Conservation (phyloP, 2,329 filamentous ascomycete genomes). For the Akanthomyces uredinophilus region DNA sequence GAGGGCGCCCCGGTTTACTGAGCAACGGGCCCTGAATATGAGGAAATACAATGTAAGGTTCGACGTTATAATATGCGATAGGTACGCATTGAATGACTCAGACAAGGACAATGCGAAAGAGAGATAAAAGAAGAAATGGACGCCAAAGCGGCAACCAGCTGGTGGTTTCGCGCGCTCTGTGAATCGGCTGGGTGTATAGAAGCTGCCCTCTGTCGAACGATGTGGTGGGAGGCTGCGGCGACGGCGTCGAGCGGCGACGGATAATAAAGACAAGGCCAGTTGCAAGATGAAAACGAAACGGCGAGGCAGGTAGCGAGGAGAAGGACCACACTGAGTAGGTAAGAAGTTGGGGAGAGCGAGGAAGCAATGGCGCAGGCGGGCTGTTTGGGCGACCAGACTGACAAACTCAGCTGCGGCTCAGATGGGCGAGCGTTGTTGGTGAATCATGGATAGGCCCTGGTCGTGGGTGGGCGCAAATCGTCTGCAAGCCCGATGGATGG, state of each 20-base stretch:
- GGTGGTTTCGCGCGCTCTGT: background rate
- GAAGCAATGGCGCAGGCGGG: background rate
- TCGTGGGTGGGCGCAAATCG: background rate
- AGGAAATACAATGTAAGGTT: background rate
- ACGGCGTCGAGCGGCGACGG: background rate
- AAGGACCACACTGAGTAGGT: background rate
- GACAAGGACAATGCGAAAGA: background rate
- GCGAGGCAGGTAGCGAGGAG: background rate
- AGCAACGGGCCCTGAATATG: background rate
- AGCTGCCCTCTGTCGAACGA: background rate
- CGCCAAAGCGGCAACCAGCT: background rate
- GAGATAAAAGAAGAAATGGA: background rate
- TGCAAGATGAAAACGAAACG: background rate
- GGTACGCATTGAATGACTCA: background rate
- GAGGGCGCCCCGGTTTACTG: background rate
- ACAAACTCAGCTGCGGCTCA: slow-evolving; percentile 8
- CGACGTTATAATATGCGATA: background rate
- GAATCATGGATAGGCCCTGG: background rate
- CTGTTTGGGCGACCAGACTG: background rate
- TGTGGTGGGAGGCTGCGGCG: background rate
- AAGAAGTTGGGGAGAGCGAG: background rate
- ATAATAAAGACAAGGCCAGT: background rate
- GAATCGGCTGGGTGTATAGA: background rate
- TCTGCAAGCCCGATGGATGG: background rate
- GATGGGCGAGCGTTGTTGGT: background rate